phyloP scores from a whole-genome alignment of 2,329 filamentous ascomycete species.

The Penicillium digitatum region DNA sequence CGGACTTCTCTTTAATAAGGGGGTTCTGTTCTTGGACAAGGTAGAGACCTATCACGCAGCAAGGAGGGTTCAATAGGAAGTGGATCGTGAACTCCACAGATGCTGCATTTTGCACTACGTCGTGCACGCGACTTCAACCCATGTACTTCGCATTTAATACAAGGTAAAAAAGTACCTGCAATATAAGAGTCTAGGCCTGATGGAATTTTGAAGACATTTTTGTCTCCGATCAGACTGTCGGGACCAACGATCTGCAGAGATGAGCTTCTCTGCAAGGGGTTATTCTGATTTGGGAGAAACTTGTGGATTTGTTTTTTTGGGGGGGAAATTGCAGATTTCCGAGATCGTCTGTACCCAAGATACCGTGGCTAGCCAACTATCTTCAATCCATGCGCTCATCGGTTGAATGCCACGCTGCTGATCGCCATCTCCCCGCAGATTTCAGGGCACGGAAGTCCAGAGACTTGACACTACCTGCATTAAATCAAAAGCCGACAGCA shows the following conservation, averaged over 20 bases:
- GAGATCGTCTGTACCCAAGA: background rate
- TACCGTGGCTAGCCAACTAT: background rate
- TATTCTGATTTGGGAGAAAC: constrained; percentile 15
- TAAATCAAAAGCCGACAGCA: constrained; percentile 1
- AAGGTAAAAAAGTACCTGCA: background rate
- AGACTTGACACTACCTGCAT: constrained; percentile 2
- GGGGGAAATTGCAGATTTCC: constrained; percentile 21
- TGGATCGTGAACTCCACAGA: background rate
- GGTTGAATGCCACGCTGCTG: constrained; percentile 10
- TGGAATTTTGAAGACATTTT: background rate
- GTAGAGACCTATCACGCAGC: constrained; percentile 5
- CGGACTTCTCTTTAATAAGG: background rate
- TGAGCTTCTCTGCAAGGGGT: constrained; percentile 20
- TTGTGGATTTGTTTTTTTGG: constrained; percentile 7
- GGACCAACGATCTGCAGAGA: constrained; percentile 1
- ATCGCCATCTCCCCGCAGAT: constrained; percentile 18
- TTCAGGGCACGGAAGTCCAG: constrained; percentile 3
- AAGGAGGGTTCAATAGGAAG: constrained; percentile 9
- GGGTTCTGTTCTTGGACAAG: background rate
- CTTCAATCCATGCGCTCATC: background rate
- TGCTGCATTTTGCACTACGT: background rate
- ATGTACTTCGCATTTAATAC: background rate
- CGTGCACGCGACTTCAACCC: constrained; percentile 2
- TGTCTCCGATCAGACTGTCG: background rate
- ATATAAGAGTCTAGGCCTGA: background rate